phyloP scores from a whole-genome alignment of 2,329 filamentous ascomycete genomes.

The Capronia coronata region DNA sequence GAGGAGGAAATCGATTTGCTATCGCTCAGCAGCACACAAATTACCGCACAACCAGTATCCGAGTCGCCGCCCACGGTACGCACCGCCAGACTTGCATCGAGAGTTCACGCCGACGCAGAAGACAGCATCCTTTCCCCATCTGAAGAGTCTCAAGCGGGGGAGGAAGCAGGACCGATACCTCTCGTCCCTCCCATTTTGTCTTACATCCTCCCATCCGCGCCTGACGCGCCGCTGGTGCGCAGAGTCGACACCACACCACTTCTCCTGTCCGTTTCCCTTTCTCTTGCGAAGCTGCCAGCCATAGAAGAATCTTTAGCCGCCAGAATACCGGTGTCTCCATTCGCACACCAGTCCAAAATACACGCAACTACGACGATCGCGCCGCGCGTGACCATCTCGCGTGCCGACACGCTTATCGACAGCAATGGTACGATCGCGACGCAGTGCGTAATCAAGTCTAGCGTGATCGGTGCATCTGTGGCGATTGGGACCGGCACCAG shows the following conservation, averaged over 20 bases:
- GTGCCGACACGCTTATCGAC: slow-evolving; percentile 72
- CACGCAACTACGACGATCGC: slow-evolving; percentile 78
- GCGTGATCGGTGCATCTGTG: slow-evolving; percentile 78
- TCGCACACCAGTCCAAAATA: slow-evolving; percentile 72
- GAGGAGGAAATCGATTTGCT: slow-evolving; percentile 52
- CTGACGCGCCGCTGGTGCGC: slow-evolving; percentile 62
- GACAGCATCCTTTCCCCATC: slow-evolving; percentile 22
- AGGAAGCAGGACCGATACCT: slow-evolving; percentile 19
- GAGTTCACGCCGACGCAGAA: slow-evolving; percentile 28
- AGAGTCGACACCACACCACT: slow-evolving; percentile 82
- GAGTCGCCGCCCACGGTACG: slow-evolving; percentile 15
- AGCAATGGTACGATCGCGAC: slow-evolving; percentile 86
- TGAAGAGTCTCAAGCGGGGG: slow-evolving; percentile 12
- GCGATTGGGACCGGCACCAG: slow-evolving; percentile 81
- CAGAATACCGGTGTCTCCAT: slow-evolving; percentile 58
- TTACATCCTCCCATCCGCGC: slow-evolving; percentile 53
- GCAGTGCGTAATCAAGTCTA: slow-evolving; percentile 87
- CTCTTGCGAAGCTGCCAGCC: slow-evolving; percentile 71
- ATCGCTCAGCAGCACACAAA: slow-evolving; percentile 49
- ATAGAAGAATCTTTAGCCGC: slow-evolving; percentile 53
- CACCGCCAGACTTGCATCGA: slow-evolving; percentile 30
- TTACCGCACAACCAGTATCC: slow-evolving; percentile 25
- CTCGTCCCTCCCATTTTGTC: slow-evolving; percentile 26
- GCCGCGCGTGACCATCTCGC: slow-evolving; percentile 71
- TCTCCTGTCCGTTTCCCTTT: slow-evolving; percentile 72